Evolutionary conservation across 2,329 filamentous ascomycete genomes (phyloP).

Genomic region (Orbilia javanica): DNA sequence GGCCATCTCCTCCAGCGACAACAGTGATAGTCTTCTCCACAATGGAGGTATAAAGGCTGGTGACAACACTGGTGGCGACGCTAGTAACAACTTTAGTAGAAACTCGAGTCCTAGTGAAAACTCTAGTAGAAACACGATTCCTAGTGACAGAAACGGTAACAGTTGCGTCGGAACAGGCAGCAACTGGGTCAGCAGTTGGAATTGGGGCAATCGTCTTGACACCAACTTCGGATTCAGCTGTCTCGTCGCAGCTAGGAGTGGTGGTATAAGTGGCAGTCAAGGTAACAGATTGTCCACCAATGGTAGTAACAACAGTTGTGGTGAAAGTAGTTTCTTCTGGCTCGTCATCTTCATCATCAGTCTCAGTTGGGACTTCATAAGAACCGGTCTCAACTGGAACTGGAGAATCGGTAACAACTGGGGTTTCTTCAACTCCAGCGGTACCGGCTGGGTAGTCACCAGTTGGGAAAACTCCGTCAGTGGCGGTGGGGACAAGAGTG

Average conservation of each 20-base stretch:
- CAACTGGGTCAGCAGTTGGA: conserved; percentile 14
- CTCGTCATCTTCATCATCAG: conserved; percentile 31
- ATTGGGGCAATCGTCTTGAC: conserved; percentile 18
- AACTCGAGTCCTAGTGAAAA: conserved; percentile 25
- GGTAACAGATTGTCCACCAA: conserved; percentile 51
- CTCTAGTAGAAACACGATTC: conserved; percentile 28
- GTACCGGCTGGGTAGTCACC: conserved; percentile 25
- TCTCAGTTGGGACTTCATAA: conserved; percentile 1
- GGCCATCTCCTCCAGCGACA: conserved; percentile 48
- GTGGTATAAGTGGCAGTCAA: conserved; percentile 48
- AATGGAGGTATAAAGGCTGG: conserved; percentile 34
- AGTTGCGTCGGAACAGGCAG: conserved; percentile 23
- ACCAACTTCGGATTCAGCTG: conserved; percentile 24
- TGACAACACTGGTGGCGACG: conserved; percentile 10
- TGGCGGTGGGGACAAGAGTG: conserved; percentile 23
- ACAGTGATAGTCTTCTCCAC: conserved; percentile 53
- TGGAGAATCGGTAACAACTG: conserved; percentile 33
- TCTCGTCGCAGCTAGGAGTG: conserved; percentile 40
- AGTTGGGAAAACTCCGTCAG: conserved; percentile 38
- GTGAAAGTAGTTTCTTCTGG: conserved; percentile 20
- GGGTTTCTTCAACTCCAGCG: conserved; percentile 14
- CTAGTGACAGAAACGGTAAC: conserved; percentile 29
- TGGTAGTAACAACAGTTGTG: conserved; percentile 46
- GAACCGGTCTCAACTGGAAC: conserved; percentile 8
- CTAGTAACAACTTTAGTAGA: conserved; percentile 42